Conservation (phyloP, 129 eudicot species). For the Silybum marianum region DNA sequence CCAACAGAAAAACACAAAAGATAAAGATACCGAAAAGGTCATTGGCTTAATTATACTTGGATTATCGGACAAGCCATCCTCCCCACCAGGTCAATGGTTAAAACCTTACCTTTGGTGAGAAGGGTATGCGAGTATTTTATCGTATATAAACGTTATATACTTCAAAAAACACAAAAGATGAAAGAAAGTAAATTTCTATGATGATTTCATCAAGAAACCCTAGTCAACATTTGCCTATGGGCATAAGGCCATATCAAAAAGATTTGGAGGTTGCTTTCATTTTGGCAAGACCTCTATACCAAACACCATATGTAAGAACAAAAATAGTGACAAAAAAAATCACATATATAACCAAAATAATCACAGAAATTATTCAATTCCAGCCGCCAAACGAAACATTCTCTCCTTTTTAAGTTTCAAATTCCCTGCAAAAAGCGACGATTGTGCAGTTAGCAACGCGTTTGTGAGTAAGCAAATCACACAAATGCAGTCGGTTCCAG, state of each 20-base stretch:
- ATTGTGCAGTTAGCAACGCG: not conserved
- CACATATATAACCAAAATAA: slow-evolving; percentile 24
- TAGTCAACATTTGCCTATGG: not conserved
- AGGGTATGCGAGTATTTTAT: not conserved
- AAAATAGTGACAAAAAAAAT: slow-evolving; percentile 5
- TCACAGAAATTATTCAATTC: slow-evolving; percentile 21
- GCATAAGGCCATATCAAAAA: not conserved
- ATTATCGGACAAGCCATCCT: not conserved
- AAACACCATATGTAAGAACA: slow-evolving; percentile 20
- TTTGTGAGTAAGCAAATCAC: not conserved
- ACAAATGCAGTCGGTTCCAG: not conserved
- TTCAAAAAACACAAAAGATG: not conserved
- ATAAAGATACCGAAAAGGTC: not conserved
- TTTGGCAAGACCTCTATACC: slow-evolving; percentile 21
- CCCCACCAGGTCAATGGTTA: not conserved
- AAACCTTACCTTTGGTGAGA: not conserved
- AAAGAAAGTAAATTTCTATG: slow-evolving; percentile 20
- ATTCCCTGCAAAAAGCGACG: slow-evolving; percentile 12
- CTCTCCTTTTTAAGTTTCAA: slow-evolving; percentile 21
- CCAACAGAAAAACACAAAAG: not conserved
- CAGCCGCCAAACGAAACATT: slow-evolving; percentile 34
- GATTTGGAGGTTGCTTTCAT: not conserved
- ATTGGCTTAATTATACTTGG: not conserved
- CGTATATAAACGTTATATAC: not conserved
- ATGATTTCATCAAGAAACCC: slow-evolving; percentile 16